Percentiles rank a stretch among this genome's conserved stretches.
Evolutionary conservation across 352 stramenopile species (phyloP).

Genomic region (Halophytophthora polymorphica): DNA sequence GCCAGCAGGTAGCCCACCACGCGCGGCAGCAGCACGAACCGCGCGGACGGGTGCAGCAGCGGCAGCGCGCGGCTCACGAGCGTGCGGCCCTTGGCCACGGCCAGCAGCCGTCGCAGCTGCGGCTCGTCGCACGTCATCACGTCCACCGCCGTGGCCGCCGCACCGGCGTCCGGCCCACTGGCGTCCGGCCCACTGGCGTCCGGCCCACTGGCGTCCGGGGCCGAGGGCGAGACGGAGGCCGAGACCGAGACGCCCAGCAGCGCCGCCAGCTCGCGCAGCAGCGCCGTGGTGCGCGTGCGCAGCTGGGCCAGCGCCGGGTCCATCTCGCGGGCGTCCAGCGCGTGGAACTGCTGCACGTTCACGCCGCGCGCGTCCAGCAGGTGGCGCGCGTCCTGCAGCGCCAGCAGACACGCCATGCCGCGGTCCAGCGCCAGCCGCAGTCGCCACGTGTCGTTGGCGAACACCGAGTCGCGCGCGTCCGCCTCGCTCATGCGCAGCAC

Average conservation of each 20-base stretch:
- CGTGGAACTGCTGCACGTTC: constrained; percentile 86
- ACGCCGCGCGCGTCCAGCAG: constrained; percentile 78
- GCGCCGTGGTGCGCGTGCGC: constrained; percentile 56
- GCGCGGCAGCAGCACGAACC: constrained; percentile 70
- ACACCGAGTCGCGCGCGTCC: constrained; percentile 54
- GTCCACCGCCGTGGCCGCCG: constrained; percentile 4
- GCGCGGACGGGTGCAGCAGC: constrained; percentile 73
- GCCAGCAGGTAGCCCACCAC: constrained; percentile 64
- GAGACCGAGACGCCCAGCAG: constrained; percentile 55
- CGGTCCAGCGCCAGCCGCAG: constrained; percentile 72
- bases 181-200: constrained; percentile 1
- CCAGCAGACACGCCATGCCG: constrained; percentile 72
- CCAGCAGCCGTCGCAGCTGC: constrained; percentile 59
- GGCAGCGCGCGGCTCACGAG: constrained; percentile 75
- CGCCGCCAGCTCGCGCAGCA: constrained; percentile 66
- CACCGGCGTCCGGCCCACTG: constrained; percentile 1
- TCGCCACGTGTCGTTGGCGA: constrained; percentile 68
- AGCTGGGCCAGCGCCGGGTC: constrained; percentile 68
- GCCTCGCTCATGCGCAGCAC: constrained; percentile 57
- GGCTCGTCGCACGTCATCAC: constrained; percentile 48
- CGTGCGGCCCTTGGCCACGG: constrained; percentile 63
- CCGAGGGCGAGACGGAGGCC: constrained; percentile 8
- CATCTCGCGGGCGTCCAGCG: constrained; percentile 65
- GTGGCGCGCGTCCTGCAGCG: constrained; percentile 78
- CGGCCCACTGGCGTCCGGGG: constrained; percentile 2